Evolutionary conservation across 306 rosid genomes (phyloP).

Genomic region (Macrotyloma uniflorum): DNA sequence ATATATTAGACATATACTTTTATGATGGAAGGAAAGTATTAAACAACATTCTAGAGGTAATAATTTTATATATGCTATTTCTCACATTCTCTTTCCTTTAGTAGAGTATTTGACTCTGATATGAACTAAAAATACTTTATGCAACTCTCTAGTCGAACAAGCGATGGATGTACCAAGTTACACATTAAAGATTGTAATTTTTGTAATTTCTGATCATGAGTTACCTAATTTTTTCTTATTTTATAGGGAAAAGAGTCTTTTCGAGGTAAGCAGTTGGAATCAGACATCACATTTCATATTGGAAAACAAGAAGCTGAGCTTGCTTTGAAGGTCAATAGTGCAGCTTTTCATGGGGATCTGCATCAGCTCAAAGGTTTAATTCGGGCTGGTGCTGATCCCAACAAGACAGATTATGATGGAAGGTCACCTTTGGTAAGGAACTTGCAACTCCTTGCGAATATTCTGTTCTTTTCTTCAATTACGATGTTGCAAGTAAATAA

Average conservation of each 20-base stretch:
- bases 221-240: conserved; percentile 18
- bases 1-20: conserved; percentile 85
- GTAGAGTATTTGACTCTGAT: background rate
- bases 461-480: conserved; percentile 9
- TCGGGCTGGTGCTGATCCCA: conserved; percentile 95
- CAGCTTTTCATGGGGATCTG: conserved; percentile 81
- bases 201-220: background rate
- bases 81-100: background rate
- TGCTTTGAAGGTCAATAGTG: conserved; percentile 86
- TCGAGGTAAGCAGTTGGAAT: conserved; percentile 79
- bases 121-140: conserved; percentile 6
- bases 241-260: conserved; percentile 68
- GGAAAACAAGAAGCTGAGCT: conserved; percentile 96
- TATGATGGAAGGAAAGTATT: conserved; percentile 87
- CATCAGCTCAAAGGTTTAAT: conserved; percentile 74
- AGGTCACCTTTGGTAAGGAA: conserved; percentile 87
- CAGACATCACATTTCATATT: conserved; percentile 89
- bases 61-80: conserved; percentile 2
- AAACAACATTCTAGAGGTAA: conserved; percentile 94
- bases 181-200: background rate
- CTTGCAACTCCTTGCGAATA: conserved; percentile 26
- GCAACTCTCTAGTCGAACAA: conserved; percentile 25
- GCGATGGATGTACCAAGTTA: conserved; percentile 22
- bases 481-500: conserved; percentile 20
- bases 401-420: conserved; percentile 95